Evolutionary conservation across 1,139 yeast genomes (phyloP).

Genomic region (Debaryomyces fabryi): DNA sequence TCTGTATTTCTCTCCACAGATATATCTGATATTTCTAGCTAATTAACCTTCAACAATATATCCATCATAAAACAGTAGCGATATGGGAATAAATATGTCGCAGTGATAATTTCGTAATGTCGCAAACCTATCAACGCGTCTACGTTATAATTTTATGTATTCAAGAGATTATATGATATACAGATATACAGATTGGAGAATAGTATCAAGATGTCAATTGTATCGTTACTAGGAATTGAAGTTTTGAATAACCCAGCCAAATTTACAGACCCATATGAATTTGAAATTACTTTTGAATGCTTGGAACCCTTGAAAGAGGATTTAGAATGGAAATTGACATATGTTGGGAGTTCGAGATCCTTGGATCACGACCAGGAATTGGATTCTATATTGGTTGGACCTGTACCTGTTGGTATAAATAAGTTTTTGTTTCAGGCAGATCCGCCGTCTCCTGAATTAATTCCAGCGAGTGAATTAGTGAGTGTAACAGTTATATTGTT

Average conservation of each 20-base stretch:
- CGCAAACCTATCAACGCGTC: background rate
- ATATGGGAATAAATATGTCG: slow-evolving; percentile 5
- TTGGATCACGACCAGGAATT: slow-evolving; percentile 95
- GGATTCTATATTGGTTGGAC: slow-evolving; percentile 94
- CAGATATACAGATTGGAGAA: background rate
- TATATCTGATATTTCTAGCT: background rate
- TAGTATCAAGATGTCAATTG: slow-evolving; percentile 72
- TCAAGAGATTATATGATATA: background rate
- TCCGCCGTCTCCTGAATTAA: slow-evolving; percentile 93
- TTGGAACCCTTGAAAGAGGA: slow-evolving; percentile 91
- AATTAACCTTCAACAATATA: background rate
- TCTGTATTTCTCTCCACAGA: background rate
- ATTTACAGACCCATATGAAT: slow-evolving; percentile 90
- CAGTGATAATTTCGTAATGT: background rate
- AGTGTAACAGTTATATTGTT: slow-evolving; percentile 91
- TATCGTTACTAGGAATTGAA: slow-evolving; percentile 86
- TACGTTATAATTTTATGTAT: background rate
- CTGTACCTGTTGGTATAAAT: slow-evolving; percentile 96
- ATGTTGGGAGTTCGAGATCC: slow-evolving; percentile 93
- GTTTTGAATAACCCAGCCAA: slow-evolving; percentile 95
- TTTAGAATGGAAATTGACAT: slow-evolving; percentile 95
- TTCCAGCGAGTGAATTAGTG: slow-evolving; percentile 93
- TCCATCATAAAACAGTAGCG: background rate
- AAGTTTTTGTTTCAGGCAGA: slow-evolving; percentile 93
- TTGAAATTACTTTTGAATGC: slow-evolving; percentile 96